Evolutionary conservation across 352 stramenopile species (phyloP).

Genomic region (Phytophthora syringae): DNA sequence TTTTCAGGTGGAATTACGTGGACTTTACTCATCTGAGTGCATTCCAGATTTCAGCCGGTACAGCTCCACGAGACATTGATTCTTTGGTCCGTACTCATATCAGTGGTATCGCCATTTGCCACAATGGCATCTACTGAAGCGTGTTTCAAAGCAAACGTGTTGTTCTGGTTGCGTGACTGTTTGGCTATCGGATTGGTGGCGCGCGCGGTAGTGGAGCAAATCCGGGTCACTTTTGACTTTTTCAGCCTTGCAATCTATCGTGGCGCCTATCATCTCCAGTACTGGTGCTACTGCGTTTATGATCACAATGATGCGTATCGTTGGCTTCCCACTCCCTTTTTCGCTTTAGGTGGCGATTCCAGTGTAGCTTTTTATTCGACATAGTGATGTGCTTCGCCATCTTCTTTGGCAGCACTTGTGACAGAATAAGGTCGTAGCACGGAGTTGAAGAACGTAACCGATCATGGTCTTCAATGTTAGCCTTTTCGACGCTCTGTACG

Average conservation of each 20-base stretch:
- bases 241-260: constrained; percentile 1
- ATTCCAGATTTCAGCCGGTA: no score
- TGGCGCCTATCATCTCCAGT: constrained; percentile 15
- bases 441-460: no score
- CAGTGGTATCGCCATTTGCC: no score
- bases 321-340: constrained; percentile 40
- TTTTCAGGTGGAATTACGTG: no score
- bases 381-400: not conserved
- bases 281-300: constrained; percentile 17
- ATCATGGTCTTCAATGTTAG: not conserved
- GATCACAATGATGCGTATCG: constrained; percentile 20
- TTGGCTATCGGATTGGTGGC: no score
- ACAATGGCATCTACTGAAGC: no score
- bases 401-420: not conserved
- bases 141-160: no score
- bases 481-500: not conserved
- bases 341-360: not conserved
- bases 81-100: no score
- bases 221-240: not conserved
- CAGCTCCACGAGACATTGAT: no score
- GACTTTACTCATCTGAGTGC: no score
- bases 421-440: not conserved
- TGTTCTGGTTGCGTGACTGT: no score
- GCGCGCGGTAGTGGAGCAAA: not conserved
- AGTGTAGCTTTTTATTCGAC: not conserved